Evolutionary conservation across 306 rosid species (phyloP).

Genomic region (Ziziphus jujuba): DNA sequence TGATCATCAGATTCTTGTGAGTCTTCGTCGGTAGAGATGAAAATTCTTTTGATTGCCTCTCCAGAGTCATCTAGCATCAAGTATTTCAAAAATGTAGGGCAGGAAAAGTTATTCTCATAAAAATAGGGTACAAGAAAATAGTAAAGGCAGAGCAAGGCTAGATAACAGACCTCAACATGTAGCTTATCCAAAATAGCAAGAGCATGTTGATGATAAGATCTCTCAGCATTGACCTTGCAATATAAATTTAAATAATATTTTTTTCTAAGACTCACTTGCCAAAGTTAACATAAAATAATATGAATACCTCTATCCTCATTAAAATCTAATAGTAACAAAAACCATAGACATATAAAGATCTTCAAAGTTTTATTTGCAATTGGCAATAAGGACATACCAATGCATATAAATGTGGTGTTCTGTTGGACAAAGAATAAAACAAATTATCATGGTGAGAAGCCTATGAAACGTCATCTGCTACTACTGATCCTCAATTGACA

Average conservation of each 20-base stretch:
- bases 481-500: slow-evolving; percentile 85
- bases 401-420: too few relatives aligned
- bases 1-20: slow-evolving; percentile 37
- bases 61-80: slow-evolving; percentile 48
- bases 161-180: slow-evolving; percentile 63
- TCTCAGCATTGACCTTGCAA: slow-evolving; percentile 81
- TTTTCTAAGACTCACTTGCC: background rate
- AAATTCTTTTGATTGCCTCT: slow-evolving; percentile 51
- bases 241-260: background rate
- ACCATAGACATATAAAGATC: background rate
- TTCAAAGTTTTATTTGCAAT: background rate
- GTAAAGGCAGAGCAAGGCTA: slow-evolving; percentile 16
- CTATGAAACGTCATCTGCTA: slow-evolving; percentile 70
- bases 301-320: too few relatives aligned
- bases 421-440: too few relatives aligned
- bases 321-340: too few relatives aligned
- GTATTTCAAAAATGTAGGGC: slow-evolving; percentile 14
- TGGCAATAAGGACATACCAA: background rate
- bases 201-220: slow-evolving; percentile 71
- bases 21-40: slow-evolving; percentile 30
- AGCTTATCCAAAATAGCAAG: slow-evolving; percentile 71
- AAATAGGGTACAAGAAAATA: slow-evolving; percentile 14
- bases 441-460: slow-evolving; percentile 69
- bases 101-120: slow-evolving; percentile 18
- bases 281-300: background rate